phyloP scores from a whole-genome alignment of 2,329 filamentous ascomycete genomes.

The Apiospora phragmitis region DNA sequence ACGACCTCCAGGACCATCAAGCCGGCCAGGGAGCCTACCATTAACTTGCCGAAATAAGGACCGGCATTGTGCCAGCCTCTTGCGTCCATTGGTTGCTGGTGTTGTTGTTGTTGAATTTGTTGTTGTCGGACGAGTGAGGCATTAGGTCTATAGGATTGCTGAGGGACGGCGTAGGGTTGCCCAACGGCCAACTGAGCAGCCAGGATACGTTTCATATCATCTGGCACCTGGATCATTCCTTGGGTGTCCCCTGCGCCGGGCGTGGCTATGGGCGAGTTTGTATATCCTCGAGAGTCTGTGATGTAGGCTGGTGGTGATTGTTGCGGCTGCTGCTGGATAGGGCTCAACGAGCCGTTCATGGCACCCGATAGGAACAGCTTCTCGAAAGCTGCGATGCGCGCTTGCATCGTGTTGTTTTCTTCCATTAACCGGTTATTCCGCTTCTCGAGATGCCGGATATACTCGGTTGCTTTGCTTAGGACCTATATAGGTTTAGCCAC shows the following conservation, averaged over 20 bases:
- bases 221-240: conserved; percentile 66
- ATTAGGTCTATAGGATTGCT: conserved; percentile 39
- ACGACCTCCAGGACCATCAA: conserved; percentile 89
- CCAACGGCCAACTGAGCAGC: conserved; percentile 56
- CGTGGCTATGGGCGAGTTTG: conserved; percentile 45
- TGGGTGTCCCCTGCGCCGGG: conserved; percentile 44
- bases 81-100: conserved; percentile 49
- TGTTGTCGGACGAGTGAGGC: conserved; percentile 53
- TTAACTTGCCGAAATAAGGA: conserved; percentile 72
- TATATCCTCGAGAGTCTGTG: conserved; percentile 42
- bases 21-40: conserved; percentile 89
- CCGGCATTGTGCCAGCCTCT: conserved; percentile 54
- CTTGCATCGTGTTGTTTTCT: conserved; percentile 78
- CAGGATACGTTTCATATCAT: conserved; percentile 64
- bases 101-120: conserved; percentile 55
- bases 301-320: conserved; percentile 49
- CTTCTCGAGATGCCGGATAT: conserved; percentile 91
- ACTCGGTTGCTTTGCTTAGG: conserved; percentile 92
- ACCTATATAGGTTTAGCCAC: conserved; percentile 49
- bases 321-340: conserved; percentile 48
- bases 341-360: conserved; percentile 60
- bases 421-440: conserved; percentile 80
- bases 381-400: conserved; percentile 71
- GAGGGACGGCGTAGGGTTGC: conserved; percentile 51
- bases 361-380: conserved; percentile 80